Evolutionary conservation across 2,329 filamentous ascomycete genomes (phyloP).

Genomic region (Microcera coccophila): DNA sequence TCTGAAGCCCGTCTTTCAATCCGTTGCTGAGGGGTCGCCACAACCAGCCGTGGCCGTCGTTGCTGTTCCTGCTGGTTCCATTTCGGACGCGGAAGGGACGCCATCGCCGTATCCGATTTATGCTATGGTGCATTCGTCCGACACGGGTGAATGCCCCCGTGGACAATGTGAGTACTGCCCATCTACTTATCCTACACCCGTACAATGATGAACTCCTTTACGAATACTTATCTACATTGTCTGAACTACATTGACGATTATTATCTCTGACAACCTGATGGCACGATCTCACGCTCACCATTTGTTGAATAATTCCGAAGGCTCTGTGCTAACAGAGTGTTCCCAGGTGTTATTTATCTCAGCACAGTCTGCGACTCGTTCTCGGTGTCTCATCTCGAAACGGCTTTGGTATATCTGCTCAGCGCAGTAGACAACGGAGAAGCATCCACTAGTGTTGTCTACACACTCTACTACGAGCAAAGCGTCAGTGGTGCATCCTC

Average conservation of each 20-base stretch:
- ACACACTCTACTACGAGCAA: slow-evolving; percentile 56
- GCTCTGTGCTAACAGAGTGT: slow-evolving; percentile 31
- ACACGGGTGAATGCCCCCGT: slow-evolving; percentile 84
- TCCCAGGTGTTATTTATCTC: slow-evolving; percentile 33
- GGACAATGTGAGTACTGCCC: slow-evolving; percentile 75
- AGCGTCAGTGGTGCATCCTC: slow-evolving; percentile 23
- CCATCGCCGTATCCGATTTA: slow-evolving; percentile 48
- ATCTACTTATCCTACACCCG: slow-evolving; percentile 29
- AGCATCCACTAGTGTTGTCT: slow-evolving; percentile 38
- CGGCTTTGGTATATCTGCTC: slow-evolving; percentile 42
- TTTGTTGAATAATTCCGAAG: slow-evolving; percentile 6
- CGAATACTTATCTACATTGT: slow-evolving; percentile 99
- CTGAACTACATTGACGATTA: slow-evolving; percentile 87
- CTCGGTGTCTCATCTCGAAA: slow-evolving; percentile 37
- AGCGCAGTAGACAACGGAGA: slow-evolving; percentile 27
- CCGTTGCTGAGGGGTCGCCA: slow-evolving; percentile 69
- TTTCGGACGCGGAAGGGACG: slow-evolving; percentile 33
- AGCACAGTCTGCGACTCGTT: slow-evolving; percentile 34
- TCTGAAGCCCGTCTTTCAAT: slow-evolving; percentile 64
- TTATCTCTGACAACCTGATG: slow-evolving; percentile 87
- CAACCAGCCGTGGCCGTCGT: slow-evolving; percentile 70
- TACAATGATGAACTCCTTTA: slow-evolving; percentile 76
- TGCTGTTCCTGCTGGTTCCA: slow-evolving; percentile 55
- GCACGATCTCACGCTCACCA: slow-evolving; percentile 28
- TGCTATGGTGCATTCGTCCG: slow-evolving; percentile 73